These are phyloP conservation scores for Mixia osmundae DNA, from an alignment of 1,284 basidiomycete species.

Conservation along the genomic window DNA sequence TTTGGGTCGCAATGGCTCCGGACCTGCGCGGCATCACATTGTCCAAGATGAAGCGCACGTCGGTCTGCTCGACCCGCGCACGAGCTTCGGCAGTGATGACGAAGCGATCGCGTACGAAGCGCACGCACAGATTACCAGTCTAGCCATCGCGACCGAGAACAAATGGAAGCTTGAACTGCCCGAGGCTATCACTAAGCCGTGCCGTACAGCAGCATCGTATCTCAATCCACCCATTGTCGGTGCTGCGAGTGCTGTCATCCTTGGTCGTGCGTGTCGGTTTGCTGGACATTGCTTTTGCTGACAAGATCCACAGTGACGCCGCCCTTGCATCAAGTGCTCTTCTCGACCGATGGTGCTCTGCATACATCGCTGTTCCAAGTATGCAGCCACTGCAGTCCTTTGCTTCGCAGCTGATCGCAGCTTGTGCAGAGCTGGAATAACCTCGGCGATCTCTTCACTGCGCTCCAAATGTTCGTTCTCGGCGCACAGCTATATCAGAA, in stretches of 20 bases:
- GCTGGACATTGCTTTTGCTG: too few species aligned
- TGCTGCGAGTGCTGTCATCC: constrained; percentile 18
- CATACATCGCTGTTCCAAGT: too few species aligned
- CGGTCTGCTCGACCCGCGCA: too few species aligned
- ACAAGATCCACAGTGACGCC: constrained; percentile 13
- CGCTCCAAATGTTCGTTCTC: constrained; percentile 19
- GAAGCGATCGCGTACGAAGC: constrained; percentile 10
- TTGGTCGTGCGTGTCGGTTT: too few species aligned
- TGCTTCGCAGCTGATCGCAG: constrained; percentile 10
- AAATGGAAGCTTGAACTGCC: constrained; percentile 3
- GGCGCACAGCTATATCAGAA: constrained; percentile 8
- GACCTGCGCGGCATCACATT: constrained; percentile 8
- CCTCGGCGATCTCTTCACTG: constrained; percentile 20
- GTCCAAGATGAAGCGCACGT: constrained; percentile 10
- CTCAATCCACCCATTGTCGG: constrained; percentile 20
- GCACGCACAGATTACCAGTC: constrained; percentile 10
- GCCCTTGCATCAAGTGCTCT: constrained; percentile 18
- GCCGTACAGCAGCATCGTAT: constrained; percentile 17
- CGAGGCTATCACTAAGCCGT: constrained; percentile 7
- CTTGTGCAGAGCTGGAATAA: constrained; percentile 15
- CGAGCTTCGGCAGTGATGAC: too few species aligned
- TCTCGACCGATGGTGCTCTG: constrained; percentile 14
- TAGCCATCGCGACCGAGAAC: background rate
- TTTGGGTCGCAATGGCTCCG: constrained; percentile 13
- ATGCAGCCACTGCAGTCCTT: too few species aligned